Conservation (phyloP, 2,329 filamentous ascomycete genomes). For the Lasiodiplodia sp. region DNA sequence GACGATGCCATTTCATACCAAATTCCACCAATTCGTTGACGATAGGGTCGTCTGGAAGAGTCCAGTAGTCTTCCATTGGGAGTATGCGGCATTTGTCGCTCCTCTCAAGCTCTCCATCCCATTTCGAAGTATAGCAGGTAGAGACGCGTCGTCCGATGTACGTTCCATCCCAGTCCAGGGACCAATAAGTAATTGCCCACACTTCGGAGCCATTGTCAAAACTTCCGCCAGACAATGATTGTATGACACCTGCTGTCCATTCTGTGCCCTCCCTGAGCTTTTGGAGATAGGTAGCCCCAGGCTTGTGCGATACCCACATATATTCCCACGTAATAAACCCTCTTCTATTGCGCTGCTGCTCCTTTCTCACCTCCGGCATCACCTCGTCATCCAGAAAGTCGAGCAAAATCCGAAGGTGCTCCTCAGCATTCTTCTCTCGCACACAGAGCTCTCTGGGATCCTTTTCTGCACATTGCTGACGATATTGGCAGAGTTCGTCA, state of each 20-base stretch:
- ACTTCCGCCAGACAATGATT: not conserved
- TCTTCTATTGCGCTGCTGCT: constrained; percentile 19
- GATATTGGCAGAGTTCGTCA: constrained; percentile 23
- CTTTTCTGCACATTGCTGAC: not conserved
- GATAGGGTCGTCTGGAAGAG: not conserved
- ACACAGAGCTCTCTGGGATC: constrained; percentile 11
- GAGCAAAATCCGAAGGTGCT: constrained; percentile 18
- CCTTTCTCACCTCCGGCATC: constrained; percentile 26
- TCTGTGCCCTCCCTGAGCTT: not conserved
- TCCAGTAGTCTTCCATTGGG: not conserved
- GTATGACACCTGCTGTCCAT: not conserved
- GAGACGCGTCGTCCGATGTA: not conserved
- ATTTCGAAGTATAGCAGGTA: no score
- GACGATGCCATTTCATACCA: constrained; percentile 28
- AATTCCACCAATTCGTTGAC: not conserved
- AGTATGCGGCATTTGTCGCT: constrained; percentile 8
- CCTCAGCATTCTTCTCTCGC: constrained; percentile 23
- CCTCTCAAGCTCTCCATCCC: not conserved
- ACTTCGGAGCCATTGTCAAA: not conserved
- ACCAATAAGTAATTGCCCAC: not conserved
- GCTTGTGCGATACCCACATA: constrained; percentile 22
- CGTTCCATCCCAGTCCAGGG: constrained; percentile 1
- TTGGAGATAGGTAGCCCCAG: not conserved
- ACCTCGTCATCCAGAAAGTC: constrained; percentile 24
- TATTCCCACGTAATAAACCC: constrained; percentile 16